Percentiles rank a stretch among this genome's conserved stretches.
These are phyloP conservation scores for Allium fistulosum DNA, from an alignment of 106 monocot species.

Conservation along the genomic window DNA sequence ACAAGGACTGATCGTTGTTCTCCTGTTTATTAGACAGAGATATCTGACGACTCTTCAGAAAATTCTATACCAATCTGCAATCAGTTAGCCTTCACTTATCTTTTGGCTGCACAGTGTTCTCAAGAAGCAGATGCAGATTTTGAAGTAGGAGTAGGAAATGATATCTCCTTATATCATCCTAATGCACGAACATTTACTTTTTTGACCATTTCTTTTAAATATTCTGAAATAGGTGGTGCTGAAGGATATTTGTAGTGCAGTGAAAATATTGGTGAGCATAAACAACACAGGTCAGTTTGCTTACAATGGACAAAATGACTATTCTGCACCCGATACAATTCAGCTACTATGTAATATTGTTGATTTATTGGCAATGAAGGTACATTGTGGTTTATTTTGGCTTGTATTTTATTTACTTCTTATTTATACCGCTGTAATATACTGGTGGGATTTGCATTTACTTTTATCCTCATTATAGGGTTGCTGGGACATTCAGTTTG, in stretches of 20 bases:
- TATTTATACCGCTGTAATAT: neutral
- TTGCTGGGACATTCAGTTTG: slow-evolving; percentile 42
- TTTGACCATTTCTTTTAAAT: neutral
- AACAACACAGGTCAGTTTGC: slow-evolving; percentile 12
- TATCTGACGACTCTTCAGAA: slow-evolving; percentile 18
- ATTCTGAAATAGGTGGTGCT: slow-evolving; percentile 33
- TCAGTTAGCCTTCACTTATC: slow-evolving; percentile 54
- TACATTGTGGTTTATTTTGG: slow-evolving; percentile 3
- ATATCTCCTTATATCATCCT: neutral
- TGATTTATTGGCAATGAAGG: slow-evolving; percentile 55
- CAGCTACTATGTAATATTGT: slow-evolving; percentile 30
- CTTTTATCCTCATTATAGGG: slow-evolving; percentile 30
- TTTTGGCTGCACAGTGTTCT: slow-evolving; percentile 60
- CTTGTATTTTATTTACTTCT: neutral
- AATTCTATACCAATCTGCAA: slow-evolving; percentile 16
- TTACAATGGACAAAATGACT: slow-evolving; percentile 2
- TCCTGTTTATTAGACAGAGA: slow-evolving; percentile 21
- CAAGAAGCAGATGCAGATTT: slow-evolving; percentile 49
- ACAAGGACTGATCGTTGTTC: neutral
- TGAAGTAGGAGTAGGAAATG: slow-evolving; percentile 25
- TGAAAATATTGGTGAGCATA: slow-evolving; percentile 26
- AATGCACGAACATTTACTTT: neutral
- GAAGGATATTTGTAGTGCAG: slow-evolving; percentile 24
- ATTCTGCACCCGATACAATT: slow-evolving; percentile 16
- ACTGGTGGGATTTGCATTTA: neutral